phyloP scores from a whole-genome alignment of 306 rosid genomes.

The Ormosia semicastrata region DNA sequence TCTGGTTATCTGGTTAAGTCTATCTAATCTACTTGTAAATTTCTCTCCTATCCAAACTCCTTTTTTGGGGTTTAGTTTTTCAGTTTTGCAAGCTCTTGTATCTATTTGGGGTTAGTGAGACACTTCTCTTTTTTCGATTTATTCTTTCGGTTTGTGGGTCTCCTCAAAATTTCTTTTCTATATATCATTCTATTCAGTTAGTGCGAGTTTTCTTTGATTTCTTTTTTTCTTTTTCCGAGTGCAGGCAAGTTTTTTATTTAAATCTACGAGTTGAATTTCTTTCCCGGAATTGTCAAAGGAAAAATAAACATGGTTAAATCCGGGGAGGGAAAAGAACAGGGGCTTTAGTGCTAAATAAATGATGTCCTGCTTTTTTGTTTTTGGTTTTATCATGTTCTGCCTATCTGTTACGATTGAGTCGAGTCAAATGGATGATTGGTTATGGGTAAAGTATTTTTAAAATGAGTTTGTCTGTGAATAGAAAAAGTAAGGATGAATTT shows the following conservation, averaged over 20 bases:
- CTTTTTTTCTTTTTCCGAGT: too few species aligned
- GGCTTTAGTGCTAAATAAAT: neutral
- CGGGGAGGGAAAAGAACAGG: neutral
- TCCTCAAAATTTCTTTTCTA: neutral
- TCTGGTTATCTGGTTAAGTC: slow-evolving; percentile 18
- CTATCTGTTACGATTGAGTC: neutral
- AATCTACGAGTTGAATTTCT: too few species aligned
- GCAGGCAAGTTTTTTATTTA: too few species aligned
- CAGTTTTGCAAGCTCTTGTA: slow-evolving; percentile 22
- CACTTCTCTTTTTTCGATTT: neutral
- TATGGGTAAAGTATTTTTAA: too few species aligned
- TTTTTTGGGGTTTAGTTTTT: neutral
- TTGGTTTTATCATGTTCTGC: neutral
- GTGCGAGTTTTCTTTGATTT: neutral
- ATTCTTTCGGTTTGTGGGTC: neutral
- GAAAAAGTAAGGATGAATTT: too few species aligned
- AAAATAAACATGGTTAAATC: neutral
- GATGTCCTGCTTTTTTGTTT: neutral
- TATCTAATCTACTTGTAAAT: slow-evolving; percentile 35
- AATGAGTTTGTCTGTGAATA: too few species aligned
- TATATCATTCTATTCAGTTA: neutral
- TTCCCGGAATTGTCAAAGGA: neutral
- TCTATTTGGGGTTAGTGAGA: slow-evolving; percentile 20
- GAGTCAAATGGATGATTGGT: neutral
- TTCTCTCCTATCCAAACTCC: slow-evolving; percentile 1